Percentiles rank a stretch among this genome's conserved stretches.
phyloP scores from a whole-genome alignment of 257 asterid species.

The Solanum stenotomum region DNA sequence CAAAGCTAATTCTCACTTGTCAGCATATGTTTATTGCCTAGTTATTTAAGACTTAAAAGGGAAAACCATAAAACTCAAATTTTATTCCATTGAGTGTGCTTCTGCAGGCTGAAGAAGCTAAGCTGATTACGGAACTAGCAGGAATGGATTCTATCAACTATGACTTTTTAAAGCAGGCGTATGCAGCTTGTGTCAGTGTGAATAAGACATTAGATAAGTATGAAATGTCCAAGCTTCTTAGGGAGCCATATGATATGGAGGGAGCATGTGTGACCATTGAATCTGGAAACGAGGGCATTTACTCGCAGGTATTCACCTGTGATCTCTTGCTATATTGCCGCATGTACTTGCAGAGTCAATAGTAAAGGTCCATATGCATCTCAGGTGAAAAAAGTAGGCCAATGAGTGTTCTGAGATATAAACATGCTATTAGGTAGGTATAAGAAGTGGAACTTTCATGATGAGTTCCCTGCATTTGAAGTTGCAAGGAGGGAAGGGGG shows the following conservation, averaged over 20 bases:
- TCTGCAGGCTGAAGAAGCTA: constrained; percentile 84
- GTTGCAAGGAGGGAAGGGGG: not conserved
- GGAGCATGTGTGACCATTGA: constrained; percentile 75
- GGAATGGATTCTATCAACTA: constrained; percentile 55
- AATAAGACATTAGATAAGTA: constrained; percentile 55
- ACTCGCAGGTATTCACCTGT: constrained; percentile 27
- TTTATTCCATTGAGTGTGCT: not conserved
- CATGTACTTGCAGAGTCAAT: not conserved
- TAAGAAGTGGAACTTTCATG: not conserved
- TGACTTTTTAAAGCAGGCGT: constrained; percentile 71
- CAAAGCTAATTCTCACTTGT: not conserved
- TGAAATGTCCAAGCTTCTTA: constrained; percentile 64
- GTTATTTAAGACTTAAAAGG: not conserved
- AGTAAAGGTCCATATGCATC: not conserved
- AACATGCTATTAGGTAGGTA: not conserved
- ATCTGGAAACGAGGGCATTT: constrained; percentile 41
- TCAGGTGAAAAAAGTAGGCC: not conserved
- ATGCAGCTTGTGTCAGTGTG: constrained; percentile 52
- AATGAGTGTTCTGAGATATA: not conserved
- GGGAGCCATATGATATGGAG: constrained; percentile 63
- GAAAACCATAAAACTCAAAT: not conserved
- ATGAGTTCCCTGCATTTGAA: not conserved
- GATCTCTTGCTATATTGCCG: not conserved
- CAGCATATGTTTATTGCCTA: not conserved
- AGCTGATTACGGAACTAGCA: constrained; percentile 75